Evolutionary conservation across 2,329 filamentous ascomycete species (phyloP).

Genomic region (Trichothecium roseum): DNA sequence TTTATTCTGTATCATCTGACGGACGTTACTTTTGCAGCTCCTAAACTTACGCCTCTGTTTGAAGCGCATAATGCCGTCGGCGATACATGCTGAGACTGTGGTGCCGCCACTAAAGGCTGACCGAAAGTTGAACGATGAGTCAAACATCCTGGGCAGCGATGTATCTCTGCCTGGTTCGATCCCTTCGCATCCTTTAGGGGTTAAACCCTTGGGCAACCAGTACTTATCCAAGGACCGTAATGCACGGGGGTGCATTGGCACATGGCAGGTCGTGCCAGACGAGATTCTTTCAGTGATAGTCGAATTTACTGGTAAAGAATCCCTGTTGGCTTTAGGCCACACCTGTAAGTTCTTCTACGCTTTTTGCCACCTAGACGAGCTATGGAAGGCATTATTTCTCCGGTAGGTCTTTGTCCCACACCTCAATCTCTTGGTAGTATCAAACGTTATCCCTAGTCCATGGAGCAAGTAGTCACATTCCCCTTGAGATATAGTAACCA

Average conservation of each 20-base stretch:
- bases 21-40: too few species aligned
- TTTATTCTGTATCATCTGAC: too few species aligned
- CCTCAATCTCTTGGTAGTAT: neutral
- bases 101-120: too few species aligned
- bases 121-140: slow-evolving; percentile 16
- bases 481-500: too few species aligned
- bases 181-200: slow-evolving; percentile 67
- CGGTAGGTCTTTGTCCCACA: slow-evolving; percentile 53
- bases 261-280: slow-evolving; percentile 62
- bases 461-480: neutral
- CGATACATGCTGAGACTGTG: too few species aligned
- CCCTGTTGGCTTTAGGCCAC: slow-evolving; percentile 56
- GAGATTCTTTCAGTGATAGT: slow-evolving; percentile 68
- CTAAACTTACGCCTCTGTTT: too few species aligned
- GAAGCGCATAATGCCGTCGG: too few species aligned
- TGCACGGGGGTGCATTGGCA: slow-evolving; percentile 55
- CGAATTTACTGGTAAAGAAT: slow-evolving; percentile 58
- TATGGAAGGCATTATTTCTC: slow-evolving; percentile 81
- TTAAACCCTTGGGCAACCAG: slow-evolving; percentile 83
- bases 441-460: neutral
- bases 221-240: slow-evolving; percentile 55
- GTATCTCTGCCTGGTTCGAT: slow-evolving; percentile 36
- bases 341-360: slow-evolving; percentile 83
- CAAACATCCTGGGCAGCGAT: slow-evolving; percentile 8
- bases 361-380: slow-evolving; percentile 71